phyloP scores from a whole-genome alignment of 768 basidiomycete species.

The Flagelloscypha sp. region DNA sequence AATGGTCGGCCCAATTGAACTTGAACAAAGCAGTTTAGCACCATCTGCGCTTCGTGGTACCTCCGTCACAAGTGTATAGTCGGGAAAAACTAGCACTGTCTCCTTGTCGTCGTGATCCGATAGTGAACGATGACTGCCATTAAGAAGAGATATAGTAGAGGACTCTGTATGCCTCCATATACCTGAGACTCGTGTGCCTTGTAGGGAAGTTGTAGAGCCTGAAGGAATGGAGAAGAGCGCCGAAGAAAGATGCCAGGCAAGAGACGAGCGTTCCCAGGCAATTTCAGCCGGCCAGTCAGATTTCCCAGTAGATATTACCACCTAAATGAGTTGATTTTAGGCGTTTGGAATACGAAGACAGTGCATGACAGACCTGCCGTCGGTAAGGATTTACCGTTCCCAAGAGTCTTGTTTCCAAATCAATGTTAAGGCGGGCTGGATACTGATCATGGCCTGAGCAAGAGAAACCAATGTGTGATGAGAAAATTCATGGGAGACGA shows the following conservation, averaged over 20 bases:
- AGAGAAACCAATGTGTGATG: conserved; percentile 5
- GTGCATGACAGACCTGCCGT: conserved; percentile 35
- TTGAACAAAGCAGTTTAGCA: conserved; percentile 41
- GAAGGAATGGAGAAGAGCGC: conserved; percentile 23
- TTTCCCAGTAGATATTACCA: conserved; percentile 57
- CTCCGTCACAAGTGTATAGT: conserved; percentile 55
- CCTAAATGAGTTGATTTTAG: conserved; percentile 28
- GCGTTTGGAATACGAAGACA: conserved; percentile 2
- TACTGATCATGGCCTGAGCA: conserved; percentile 39
- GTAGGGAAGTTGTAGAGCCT: conserved; percentile 13
- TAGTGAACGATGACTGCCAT: conserved; percentile 48
- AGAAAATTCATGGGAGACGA: background rate
- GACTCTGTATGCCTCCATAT: conserved; percentile 27
- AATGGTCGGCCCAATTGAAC: conserved; percentile 35
- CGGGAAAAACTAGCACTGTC: conserved; percentile 59
- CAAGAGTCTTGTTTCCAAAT: conserved; percentile 47
- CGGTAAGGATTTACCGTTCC: conserved; percentile 52
- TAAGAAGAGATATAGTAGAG: conserved; percentile 37
- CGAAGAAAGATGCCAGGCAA: conserved; percentile 41
- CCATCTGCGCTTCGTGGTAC: conserved; percentile 37
- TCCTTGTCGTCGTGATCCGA: conserved; percentile 35
- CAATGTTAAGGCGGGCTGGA: conserved; percentile 40
- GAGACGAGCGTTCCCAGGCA: conserved; percentile 35
- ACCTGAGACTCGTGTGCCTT: conserved; percentile 24
- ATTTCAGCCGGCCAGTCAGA: conserved; percentile 59